Percentiles rank a stretch among this genome's conserved stretches.
These are phyloP conservation scores for Auricularia cornea DNA, from an alignment of 768 basidiomycete species.

Conservation along the genomic window DNA sequence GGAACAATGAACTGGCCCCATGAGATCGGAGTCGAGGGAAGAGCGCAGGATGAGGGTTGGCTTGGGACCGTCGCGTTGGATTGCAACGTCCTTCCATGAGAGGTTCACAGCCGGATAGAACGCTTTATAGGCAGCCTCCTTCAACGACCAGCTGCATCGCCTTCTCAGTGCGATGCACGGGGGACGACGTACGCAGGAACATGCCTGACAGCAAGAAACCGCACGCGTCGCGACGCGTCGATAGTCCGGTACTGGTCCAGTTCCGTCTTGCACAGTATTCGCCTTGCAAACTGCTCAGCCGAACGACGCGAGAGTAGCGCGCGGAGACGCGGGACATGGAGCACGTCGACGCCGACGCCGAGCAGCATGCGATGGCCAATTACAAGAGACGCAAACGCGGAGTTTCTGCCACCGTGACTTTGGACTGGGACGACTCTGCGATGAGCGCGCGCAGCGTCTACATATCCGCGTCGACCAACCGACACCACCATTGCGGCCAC, in stretches of 20 bases:
- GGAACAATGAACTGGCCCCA: conserved; percentile 50
- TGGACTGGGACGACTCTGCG: no score
- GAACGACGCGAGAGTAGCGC: conserved; percentile 44
- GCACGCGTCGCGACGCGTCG: conserved; percentile 20
- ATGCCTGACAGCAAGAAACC: conserved; percentile 69
- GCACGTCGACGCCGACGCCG: conserved; percentile 70
- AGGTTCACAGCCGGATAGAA: conserved; percentile 53
- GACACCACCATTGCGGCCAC: conserved; percentile 34
- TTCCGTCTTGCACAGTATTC: conserved; percentile 51
- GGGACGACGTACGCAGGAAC: conserved; percentile 12
- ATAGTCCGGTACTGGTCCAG: conserved; percentile 28
- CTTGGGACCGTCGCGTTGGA: conserved; percentile 26
- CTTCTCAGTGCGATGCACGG: background rate
- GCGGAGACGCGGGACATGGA: conserved; percentile 58
- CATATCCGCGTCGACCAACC: conserved; percentile 41
- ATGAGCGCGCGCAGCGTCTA: conserved; percentile 19
- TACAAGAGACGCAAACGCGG: no score
- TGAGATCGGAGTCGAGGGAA: background rate
- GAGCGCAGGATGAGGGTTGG: background rate
- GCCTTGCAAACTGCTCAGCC: conserved; percentile 39
- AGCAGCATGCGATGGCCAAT: conserved; percentile 40
- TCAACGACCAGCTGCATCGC: conserved; percentile 63
- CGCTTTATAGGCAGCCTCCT: conserved; percentile 85
- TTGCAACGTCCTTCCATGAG: conserved; percentile 69
- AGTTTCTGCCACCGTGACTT: no score